Evolutionary conservation across 768 basidiomycete species (phyloP).

Genomic region (Mycena epipterygia): DNA sequence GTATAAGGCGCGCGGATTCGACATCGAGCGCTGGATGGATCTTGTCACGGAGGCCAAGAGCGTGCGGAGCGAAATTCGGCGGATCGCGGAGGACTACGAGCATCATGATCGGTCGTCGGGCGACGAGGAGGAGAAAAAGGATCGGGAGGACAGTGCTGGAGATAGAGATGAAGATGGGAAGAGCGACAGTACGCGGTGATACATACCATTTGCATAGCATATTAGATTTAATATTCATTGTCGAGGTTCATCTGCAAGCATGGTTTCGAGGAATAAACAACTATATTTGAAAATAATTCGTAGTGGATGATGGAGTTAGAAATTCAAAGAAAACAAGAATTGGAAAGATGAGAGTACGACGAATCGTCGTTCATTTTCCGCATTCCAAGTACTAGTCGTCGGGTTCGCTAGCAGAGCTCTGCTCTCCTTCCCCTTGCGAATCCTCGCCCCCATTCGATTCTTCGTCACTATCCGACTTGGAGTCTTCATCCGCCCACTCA

Average conservation of each 20-base stretch:
- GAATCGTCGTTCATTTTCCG: too few species aligned
- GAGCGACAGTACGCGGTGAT: background rate
- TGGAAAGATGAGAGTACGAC: too few species aligned
- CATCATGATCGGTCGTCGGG: conserved; percentile 34
- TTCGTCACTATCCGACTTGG: background rate
- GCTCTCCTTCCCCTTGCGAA: too few species aligned
- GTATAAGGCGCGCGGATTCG: conserved; percentile 69
- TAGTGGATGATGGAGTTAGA: too few species aligned
- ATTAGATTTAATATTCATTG: too few species aligned
- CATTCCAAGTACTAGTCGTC: too few species aligned
- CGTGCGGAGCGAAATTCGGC: conserved; percentile 65
- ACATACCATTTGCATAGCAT: background rate
- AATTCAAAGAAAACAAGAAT: too few species aligned
- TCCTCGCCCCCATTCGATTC: background rate
- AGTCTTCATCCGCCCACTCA: too few species aligned
- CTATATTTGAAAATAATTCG: too few species aligned
- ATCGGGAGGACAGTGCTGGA: conserved; percentile 35
- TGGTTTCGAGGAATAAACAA: too few species aligned
- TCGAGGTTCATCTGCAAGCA: too few species aligned
- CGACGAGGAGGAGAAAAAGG: conserved; percentile 43
- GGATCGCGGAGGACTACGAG: conserved; percentile 75
- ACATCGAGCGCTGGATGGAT: conserved; percentile 73
- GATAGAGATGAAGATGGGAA: conserved; percentile 2
- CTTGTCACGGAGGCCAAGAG: conserved; percentile 62
- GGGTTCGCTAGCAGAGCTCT: too few species aligned